Evolutionary conservation across 1,284 basidiomycete genomes (phyloP), one percentile per base, ranked within the genome.

Genomic region (Rhodotorula glutinis): DNA sequence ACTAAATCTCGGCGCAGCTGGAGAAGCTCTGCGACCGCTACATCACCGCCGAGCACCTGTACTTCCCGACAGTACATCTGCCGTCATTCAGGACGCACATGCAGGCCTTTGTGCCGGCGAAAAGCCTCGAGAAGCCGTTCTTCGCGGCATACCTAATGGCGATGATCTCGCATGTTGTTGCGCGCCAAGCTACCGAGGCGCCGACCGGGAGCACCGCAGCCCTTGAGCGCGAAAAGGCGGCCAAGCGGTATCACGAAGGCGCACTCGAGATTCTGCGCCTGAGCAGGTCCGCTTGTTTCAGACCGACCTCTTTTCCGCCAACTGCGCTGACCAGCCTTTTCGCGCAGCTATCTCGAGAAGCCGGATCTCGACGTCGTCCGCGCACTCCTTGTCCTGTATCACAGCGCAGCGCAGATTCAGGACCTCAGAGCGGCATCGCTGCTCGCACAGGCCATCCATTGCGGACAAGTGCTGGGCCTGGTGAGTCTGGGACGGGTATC

Each of bases 351-450:
- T 52, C 43, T 67, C 29, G 63, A 66, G 30, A 8, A 41, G 2
- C 71, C 69, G 1, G 49, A 59, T 23, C 29, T 73, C 51, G 71
- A 73, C 46, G 63, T 67, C 16, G 44, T 73, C 4, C 63, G 71
- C 16, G 60, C 69, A 1, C 38, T 71, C n/a, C 57, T 73, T 25
- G 59, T 71, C 5, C 49, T 73, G 3, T 58, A 71, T 47, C 62
- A 62, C 5, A 52, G 27, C 51, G 53, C 63, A 4, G 41, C 25
- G 0, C 53, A 59, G 27, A 60, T 62, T 23, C 51, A 60, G 10
- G 65, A 62, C 43, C 4, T 47, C 3, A 44, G 60, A 17, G 33
- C 55, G 4, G 13, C 53, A 1, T 58, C 40, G 56, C 8, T 62
- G 2, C 66, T 71, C 43, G 40, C 21, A 23, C 61, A 64, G 23